Evolutionary conservation across 768 basidiomycete species (phyloP), one percentile per base, ranked within the genome.

Genomic region (Rhizopogon roseolus): DNA sequence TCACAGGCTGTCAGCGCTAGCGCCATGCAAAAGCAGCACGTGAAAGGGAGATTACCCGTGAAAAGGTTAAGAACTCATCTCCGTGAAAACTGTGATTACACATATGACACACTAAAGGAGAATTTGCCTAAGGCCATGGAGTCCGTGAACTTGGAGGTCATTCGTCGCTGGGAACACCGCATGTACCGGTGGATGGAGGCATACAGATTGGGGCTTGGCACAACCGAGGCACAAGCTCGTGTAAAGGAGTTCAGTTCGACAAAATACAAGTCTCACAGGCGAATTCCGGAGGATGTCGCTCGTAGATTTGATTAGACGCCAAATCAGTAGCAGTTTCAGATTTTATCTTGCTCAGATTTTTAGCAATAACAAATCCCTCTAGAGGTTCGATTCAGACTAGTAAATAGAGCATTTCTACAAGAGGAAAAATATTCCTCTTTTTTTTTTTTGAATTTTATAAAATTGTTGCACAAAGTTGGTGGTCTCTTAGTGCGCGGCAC

Each of bases 41-140:
- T 29, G 28, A 29, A 29, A n/a, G n/a, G n/a, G n/a, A n/a, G n/a
- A n/a, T n/a, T n/a, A n/a, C n/a, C n/a, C n/a, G n/a, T 64, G 10
- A 73, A 71, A 52, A 43, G 50, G 22, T 57, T n/a, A n/a, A n/a
- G n/a, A n/a, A n/a, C n/a, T n/a, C n/a, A 61, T 36, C 49, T 59
- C 49, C 22, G n/a, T n/a, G n/a, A n/a, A n/a, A n/a, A n/a, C n/a
- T n/a, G n/a, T n/a, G 56, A 67, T 49, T 65, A 64, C 49, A 63
- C 59, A 4, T 67, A 64, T 49, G 52, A 50, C 2, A 60, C 60
- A 5, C 54, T 68, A 8, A 54, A 62, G 38, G 50, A 57, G 19
- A 68, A 68, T 53, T 56, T 67, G 57, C 60, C 57, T 5, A 51
- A 50, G 10, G 63, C 65, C 36, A 42, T 67, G 43, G 49, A 25